Evolutionary conservation across 2,329 filamentous ascomycete genomes (phyloP).

Genomic region (Fonsecaea multimorphosa): DNA sequence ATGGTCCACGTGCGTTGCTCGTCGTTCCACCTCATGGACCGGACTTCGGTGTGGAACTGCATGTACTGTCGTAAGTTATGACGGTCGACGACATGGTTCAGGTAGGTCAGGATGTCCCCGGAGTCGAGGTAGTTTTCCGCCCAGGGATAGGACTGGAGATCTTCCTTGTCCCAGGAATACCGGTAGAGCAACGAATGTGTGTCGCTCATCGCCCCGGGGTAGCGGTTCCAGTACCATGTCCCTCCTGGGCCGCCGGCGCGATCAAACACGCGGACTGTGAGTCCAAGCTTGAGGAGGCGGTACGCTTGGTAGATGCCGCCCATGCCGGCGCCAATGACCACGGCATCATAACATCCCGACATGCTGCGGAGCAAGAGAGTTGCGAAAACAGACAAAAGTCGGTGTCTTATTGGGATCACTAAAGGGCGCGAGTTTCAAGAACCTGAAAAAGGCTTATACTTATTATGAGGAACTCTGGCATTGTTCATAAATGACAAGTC

Average conservation of each 20-base stretch:
- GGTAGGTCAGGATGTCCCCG: conserved; percentile 54
- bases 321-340: conserved; percentile 42
- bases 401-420: no score
- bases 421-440: no score
- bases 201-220: conserved; percentile 50
- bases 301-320: conserved; percentile 60
- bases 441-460: no score
- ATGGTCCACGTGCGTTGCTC: conserved; percentile 51
- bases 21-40: conserved; percentile 46
- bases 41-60: conserved; percentile 50
- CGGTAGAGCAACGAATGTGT: conserved; percentile 55
- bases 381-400: no score
- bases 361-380: no score
- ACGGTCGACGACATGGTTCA: conserved; percentile 53
- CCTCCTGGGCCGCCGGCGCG: conserved; percentile 44
- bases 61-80: conserved; percentile 49
- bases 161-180: conserved; percentile 53
- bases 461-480: no score
- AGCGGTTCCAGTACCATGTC: conserved; percentile 48
- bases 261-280: conserved; percentile 59
- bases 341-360: conserved; percentile 34
- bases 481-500: no score
- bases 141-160: conserved; percentile 46
- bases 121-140: conserved; percentile 45
- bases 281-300: conserved; percentile 57